Evolutionary conservation across 106 monocot species (phyloP), one percentile per base, ranked within the genome.

Genomic region (Platanthera zijinensis): DNA sequence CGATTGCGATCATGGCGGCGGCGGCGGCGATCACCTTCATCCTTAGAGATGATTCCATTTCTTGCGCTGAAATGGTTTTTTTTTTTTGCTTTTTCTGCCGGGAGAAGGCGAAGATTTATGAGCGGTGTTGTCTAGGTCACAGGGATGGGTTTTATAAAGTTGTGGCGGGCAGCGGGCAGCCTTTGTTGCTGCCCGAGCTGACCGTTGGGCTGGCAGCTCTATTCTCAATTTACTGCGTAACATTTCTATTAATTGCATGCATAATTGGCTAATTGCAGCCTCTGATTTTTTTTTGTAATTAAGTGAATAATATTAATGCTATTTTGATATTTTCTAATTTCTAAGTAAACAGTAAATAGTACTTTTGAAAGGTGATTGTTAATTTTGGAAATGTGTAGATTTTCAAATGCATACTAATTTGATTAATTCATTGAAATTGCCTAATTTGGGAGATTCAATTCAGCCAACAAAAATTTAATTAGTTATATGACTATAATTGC

Each of bases 31-130:
- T 17, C 2, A 75, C 7, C 75, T 28, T 75, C 52, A 57, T 22
- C 54, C 75, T 75, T 17, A 75, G 75, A 75, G 47, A 53, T 2
- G 75, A 7, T n/a, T 61, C 62, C 61, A 76, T 76, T 17, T 62
- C 18, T 13, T 66, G 66, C 66, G 6, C 19, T 18, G 7, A 59
- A 21, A 59, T 19, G 19, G 18, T 17, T 19, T 59, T 19, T 59
- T 5, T 59, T 9, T n/a, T n/a, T n/a, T n/a, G n/a, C 8, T 52
- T 52, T 52, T 52, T 52, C 2, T 3, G 12, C 12, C 0, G 4
- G 52, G 18, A 19, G 18, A 6, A 59, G 19, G 19, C 7, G 19
- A 59, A 59, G 59, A 14, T 39, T 39, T 39, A 39, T 39, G 39
- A 32, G 32, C 32, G 32, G 32, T 32, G 32, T 32, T 32, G 32